Evolutionary conservation across 371 early-diverging fungal genomes (phyloP).

Genomic region (Rhizomucor pusillus): DNA sequence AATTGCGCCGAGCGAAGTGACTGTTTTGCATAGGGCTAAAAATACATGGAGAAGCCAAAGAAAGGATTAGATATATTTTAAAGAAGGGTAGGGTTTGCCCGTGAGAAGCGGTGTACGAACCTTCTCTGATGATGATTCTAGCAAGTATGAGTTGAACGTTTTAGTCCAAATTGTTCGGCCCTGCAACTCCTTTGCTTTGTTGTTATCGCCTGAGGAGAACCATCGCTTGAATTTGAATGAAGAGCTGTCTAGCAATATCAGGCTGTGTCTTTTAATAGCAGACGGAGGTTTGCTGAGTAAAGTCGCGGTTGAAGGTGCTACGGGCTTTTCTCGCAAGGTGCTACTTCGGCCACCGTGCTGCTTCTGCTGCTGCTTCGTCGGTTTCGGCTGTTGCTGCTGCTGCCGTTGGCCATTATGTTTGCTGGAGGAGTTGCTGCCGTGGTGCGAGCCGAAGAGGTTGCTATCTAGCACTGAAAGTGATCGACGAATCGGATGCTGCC

Average conservation of each 20-base stretch:
- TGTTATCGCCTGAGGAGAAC: constrained; percentile 5
- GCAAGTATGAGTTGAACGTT: constrained; percentile 11
- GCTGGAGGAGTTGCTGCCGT: background rate
- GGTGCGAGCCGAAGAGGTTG: constrained; percentile 13
- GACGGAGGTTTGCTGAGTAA: background rate
- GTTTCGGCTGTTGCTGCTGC: constrained; percentile 3
- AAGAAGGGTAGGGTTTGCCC: background rate
- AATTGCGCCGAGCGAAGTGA: constrained; percentile 32
- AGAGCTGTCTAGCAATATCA: background rate
- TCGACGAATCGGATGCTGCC: constrained; percentile 19
- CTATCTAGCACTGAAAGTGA: constrained; percentile 35
- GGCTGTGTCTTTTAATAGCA: constrained; percentile 1
- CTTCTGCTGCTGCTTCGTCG: constrained; percentile 1
- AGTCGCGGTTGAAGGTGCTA: background rate
- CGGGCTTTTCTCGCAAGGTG: background rate
- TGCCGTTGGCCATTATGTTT: background rate
- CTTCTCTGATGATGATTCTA: background rate
- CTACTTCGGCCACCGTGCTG: background rate
- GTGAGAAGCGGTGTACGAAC: constrained; percentile 1
- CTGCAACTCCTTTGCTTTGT: constrained; percentile 15
- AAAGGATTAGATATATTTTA: no score
- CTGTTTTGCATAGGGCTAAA: constrained; percentile 2
- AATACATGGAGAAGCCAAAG: no score
- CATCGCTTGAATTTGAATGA: constrained; percentile 4
- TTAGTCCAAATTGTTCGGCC: constrained; percentile 16